A percentile compares a stretch with the other conserved stretches of the same genome.
phyloP scores from a whole-genome alignment of 2,329 filamentous ascomycete species.

The Ophioceras dolichostomum region DNA sequence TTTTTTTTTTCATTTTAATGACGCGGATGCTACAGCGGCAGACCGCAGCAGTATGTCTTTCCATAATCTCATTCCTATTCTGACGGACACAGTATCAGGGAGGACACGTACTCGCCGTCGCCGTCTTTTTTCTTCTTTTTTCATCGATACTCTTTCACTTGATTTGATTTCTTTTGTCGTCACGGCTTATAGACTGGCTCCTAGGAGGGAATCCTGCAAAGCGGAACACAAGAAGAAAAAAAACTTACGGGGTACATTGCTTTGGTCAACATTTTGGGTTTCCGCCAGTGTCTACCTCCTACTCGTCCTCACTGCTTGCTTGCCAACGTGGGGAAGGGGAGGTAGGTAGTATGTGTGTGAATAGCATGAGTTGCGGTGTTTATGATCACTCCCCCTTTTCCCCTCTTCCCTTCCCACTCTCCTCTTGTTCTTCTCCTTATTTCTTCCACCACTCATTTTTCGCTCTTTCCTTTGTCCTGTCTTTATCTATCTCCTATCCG shows the following conservation, averaged over 20 bases:
- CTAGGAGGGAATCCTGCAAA: not conserved
- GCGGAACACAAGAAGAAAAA: not conserved
- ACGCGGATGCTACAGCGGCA: too few relatives aligned
- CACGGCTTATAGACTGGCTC: too few relatives aligned
- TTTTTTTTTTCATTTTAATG: not conserved
- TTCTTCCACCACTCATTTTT: too few relatives aligned
- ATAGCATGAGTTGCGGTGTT: slow-evolving; percentile 1
- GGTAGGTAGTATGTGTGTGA: not conserved
- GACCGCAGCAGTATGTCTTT: too few relatives aligned
- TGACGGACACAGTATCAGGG: too few relatives aligned
- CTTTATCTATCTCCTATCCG: not conserved
- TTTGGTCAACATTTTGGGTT: too few relatives aligned
- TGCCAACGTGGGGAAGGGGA: too few relatives aligned
- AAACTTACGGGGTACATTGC: too few relatives aligned
- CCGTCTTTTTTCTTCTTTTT: not conserved
- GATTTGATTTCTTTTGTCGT: not conserved
- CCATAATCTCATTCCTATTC: slow-evolving; percentile 2
- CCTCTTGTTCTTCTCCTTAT: too few relatives aligned
- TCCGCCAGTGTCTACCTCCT: too few relatives aligned
- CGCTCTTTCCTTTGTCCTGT: not conserved
- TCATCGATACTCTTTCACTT: not conserved
- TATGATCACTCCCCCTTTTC: not conserved
- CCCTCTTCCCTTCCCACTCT: not conserved
- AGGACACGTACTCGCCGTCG: not conserved
- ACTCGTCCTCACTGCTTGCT: too few relatives aligned